A percentile compares a stretch with the other conserved stretches of the same genome.
These are phyloP conservation scores for Fragaria nilgerrensis DNA, from an alignment of 306 rosid genomes.

Conservation along the genomic window DNA sequence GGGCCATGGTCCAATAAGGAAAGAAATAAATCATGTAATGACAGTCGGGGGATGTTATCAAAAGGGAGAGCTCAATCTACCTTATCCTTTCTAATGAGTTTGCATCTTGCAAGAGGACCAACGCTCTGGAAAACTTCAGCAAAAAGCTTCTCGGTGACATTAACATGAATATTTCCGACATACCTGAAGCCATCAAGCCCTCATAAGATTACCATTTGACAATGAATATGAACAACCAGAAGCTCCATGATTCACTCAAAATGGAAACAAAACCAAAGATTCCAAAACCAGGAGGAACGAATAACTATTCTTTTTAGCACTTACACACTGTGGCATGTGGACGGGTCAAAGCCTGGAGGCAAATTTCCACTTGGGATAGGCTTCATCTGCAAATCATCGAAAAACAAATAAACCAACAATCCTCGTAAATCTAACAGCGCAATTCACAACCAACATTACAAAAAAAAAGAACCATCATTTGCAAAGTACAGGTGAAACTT, in stretches of 20 bases:
- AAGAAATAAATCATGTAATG: not conserved
- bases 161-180: constrained; percentile 77
- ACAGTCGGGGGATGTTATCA: not conserved
- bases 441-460: not conserved
- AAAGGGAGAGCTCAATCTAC: constrained; percentile 18
- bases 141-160: constrained; percentile 76
- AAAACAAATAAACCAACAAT: constrained; percentile 25
- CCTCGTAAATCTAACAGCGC: not conserved
- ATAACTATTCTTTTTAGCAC: constrained; percentile 43
- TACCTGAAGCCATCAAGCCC: constrained; percentile 46
- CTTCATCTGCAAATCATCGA: constrained; percentile 79
- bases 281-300: constrained; percentile 9
- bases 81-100: constrained; percentile 84
- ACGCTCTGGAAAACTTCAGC: constrained; percentile 66
- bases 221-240: not conserved
- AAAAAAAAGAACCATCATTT: not conserved
- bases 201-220: not conserved
- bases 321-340: constrained; percentile 93
- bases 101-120: constrained; percentile 83
- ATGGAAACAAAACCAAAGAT: constrained; percentile 6
- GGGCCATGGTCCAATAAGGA: not conserved
- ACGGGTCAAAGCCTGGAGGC: constrained; percentile 95
- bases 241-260: not conserved
- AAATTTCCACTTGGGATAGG: constrained; percentile 94
- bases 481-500: not conserved